Evolutionary conservation across 805 yeast genomes (phyloP), one percentile per base, ranked within the genome.

Genomic region (Candida tibetensis): DNA sequence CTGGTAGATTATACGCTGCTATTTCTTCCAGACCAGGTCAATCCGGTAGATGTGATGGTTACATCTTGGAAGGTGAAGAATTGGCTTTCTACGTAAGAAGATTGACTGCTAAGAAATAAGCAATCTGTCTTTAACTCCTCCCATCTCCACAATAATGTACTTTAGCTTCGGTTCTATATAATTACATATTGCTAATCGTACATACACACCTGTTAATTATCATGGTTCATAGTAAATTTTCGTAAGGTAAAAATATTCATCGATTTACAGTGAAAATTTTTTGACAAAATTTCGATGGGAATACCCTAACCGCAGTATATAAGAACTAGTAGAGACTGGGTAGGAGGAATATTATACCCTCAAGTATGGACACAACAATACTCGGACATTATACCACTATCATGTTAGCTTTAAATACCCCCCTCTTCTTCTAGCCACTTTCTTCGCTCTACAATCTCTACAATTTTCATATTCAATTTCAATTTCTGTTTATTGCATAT

Each of bases 11-110:
- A 66, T 93, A 93, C 82, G 99, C 99, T 74, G 81, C 79, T 73
- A 88, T 93, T 71, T 89, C 99, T 57, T 93, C 99, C 45, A 89
- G 99, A 83, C 99, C 99, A 74, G 99, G 99, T 76, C 99, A 93
- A 83, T 85, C 95, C 58, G 99, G 99, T 77, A 95, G 99, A 81
- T 84, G 89, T 79, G 99, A 93, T 74, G 99, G 99, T 78, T 93
- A 93, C 95, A 85, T 93, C 78, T 86, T 93, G 74, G 99, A 93
- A 82, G 99, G 99, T 79, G 99, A 93, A 74, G 99, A 93, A 81
- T 88, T 93, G 76, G 98, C 98, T 74, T 93, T 93, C 95, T 93
- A 93, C 96, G 84, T 93, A 75, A 89, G 96, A 85, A 91, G 96
- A 88, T 81, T 93, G 77, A 82, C 96, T 74, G 95, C 96, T 72